Conservation (phyloP, 768 basidiomycete genomes). For the Exidia glandulosa region DNA sequence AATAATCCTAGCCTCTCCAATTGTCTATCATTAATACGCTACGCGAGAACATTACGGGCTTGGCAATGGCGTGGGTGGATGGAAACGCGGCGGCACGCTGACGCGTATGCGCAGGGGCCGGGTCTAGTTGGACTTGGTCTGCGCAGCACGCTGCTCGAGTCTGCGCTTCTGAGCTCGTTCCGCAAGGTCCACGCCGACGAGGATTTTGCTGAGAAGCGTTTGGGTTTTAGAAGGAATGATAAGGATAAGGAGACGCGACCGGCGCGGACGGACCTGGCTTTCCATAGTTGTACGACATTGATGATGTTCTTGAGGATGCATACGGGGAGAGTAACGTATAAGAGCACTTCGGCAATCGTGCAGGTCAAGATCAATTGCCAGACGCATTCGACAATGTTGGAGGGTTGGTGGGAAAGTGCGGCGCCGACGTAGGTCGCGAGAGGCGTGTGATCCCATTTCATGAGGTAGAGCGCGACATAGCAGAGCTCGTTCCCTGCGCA, state of each 20-base stretch:
- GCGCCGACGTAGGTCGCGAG: constrained; percentile 35
- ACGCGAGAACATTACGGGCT: no score
- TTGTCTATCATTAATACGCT: constrained; percentile 2
- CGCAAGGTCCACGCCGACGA: constrained; percentile 87
- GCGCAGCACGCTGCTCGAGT: background rate
- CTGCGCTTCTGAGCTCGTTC: constrained; percentile 46
- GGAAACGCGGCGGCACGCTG: background rate
- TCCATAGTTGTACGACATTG: constrained; percentile 96
- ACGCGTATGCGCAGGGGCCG: background rate
- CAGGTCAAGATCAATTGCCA: constrained; percentile 22
- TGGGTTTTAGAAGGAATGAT: background rate
- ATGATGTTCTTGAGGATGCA: constrained; percentile 82
- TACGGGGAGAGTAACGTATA: constrained; percentile 49
- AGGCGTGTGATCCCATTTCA: constrained; percentile 70
- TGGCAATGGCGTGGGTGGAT: no score
- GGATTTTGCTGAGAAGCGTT: constrained; percentile 42
- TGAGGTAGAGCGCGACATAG: constrained; percentile 89
- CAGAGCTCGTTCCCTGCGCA: constrained; percentile 95
- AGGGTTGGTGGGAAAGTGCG: constrained; percentile 9
- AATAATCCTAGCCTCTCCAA: no score
- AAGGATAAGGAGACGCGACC: background rate
- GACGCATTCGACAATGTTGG: constrained; percentile 8
- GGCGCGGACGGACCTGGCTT: constrained; percentile 44
- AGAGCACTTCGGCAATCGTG: constrained; percentile 73
- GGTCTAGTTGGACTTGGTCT: background rate